Evolutionary conservation across 441 rosid species (phyloP).

Genomic region (Capsella rubella): DNA sequence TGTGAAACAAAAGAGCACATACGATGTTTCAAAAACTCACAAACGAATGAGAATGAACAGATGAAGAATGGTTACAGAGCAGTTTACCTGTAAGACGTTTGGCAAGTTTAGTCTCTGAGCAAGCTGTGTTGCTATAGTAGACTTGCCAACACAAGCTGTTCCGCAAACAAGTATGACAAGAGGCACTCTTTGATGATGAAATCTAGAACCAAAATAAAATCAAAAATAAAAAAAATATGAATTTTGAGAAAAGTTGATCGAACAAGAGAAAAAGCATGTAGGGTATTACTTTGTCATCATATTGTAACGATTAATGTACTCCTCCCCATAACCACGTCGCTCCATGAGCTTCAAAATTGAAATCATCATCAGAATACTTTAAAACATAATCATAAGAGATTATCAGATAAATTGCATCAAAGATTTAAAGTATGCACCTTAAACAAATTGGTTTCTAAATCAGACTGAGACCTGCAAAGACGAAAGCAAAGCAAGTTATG

Average conservation of each 20-base stretch:
- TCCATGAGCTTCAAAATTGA: conserved; percentile 81
- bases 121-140: conserved; percentile 97
- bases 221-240: background rate
- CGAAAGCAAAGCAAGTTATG: conserved; percentile 6
- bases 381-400: background rate
- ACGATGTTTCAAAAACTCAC: background rate
- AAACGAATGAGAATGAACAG: background rate
- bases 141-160: conserved; percentile 98
- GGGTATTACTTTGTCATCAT: conserved; percentile 92
- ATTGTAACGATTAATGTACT: conserved; percentile 88
- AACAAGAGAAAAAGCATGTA: background rate
- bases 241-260: background rate
- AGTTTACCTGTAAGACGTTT: conserved; percentile 84
- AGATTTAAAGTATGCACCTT: conserved; percentile 56
- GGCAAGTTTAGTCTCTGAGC: conserved; percentile 99
- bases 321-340: conserved; percentile 93
- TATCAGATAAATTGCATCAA: background rate
- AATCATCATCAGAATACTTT: conserved; percentile 11
- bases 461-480: conserved; percentile 83
- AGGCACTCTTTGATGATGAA: conserved; percentile 98
- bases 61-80: conserved; percentile 21
- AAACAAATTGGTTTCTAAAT: conserved; percentile 91
- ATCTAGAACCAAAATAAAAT: conserved; percentile 51
- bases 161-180: conserved; percentile 98
- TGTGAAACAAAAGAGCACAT: conserved; percentile 49